Percentiles rank a stretch among this genome's conserved stretches.
phyloP scores from a whole-genome alignment of 225 moss, liverwort and hornwort species.

The Physcomitrellopsis africana region DNA sequence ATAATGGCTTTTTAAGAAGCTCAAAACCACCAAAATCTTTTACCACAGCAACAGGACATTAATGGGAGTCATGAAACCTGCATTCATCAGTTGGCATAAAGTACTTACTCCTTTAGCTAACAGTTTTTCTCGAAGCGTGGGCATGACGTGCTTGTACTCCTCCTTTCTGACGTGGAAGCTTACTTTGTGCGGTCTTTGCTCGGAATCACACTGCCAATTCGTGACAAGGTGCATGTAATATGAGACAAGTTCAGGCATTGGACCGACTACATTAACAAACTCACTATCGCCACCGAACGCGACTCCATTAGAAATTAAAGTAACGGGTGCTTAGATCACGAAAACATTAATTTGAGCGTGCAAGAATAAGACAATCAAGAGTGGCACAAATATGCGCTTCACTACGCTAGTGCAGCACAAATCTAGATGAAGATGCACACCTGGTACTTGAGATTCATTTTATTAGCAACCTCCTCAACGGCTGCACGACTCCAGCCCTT shows the following conservation, averaged over 20 bases:
- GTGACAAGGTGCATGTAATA: conserved; percentile 51
- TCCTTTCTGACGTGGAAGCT: conserved; percentile 75
- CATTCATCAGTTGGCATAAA: not conserved
- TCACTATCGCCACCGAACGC: conserved; percentile 12
- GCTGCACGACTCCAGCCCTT: conserved; percentile 70
- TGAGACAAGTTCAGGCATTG: conserved; percentile 44
- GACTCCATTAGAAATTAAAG: not conserved
- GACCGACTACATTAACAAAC: not conserved
- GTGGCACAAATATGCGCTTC: too few relatives aligned
- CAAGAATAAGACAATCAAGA: too few relatives aligned
- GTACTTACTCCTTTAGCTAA: conserved; percentile 55
- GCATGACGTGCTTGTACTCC: conserved; percentile 51
- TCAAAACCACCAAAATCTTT: too few relatives aligned
- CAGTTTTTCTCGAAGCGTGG: conserved; percentile 52
- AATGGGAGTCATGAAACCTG: not conserved
- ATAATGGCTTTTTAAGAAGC: not conserved
- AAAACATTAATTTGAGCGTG: too few relatives aligned
- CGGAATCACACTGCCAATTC: conserved; percentile 77
- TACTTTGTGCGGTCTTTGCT: conserved; percentile 77
- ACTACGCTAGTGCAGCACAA: not conserved
- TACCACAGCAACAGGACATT: not conserved
- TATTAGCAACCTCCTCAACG: conserved; percentile 67
- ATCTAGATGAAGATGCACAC: conserved; percentile 23
- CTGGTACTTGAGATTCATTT: conserved; percentile 68
- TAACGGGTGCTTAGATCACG: not conserved